Evolutionary conservation across 345 rosid species (phyloP).

Genomic region (Clarkia xantiana): DNA sequence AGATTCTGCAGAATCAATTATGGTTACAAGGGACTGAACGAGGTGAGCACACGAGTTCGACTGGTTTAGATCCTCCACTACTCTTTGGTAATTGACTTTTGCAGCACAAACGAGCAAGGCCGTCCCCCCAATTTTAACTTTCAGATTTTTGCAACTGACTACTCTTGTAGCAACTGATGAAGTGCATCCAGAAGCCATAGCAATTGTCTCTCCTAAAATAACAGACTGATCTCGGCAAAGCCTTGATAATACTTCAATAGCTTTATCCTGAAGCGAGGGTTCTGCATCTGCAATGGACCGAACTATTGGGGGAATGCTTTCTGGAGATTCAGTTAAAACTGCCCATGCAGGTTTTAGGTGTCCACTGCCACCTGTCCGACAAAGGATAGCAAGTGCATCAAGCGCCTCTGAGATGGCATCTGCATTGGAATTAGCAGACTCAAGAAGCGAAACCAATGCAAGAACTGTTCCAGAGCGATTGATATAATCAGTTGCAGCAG

Average conservation of each 20-base stretch:
- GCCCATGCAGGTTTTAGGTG: constrained; percentile 81
- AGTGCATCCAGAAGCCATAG: constrained; percentile 50
- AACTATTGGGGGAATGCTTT: constrained; percentile 72
- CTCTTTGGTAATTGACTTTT: constrained; percentile 64
- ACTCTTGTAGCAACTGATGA: constrained; percentile 62
- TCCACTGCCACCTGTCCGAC: constrained; percentile 45
- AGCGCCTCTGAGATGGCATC: constrained; percentile 71
- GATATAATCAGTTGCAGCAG: constrained; percentile 64
- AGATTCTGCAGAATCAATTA: constrained; percentile 38
- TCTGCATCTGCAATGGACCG: constrained; percentile 53
- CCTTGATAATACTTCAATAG: constrained; percentile 77
- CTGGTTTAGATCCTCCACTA: constrained; percentile 79
- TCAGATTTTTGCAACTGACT: constrained; percentile 40
- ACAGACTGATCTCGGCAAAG: constrained; percentile 76
- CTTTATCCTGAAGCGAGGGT: constrained; percentile 84
- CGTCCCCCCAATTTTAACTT: constrained; percentile 90
- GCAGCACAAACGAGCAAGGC: constrained; percentile 91
- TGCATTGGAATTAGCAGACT: constrained; percentile 55
- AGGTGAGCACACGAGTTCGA: constrained; percentile 47
- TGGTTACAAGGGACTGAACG: constrained; percentile 64
- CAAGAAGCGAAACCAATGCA: constrained; percentile 85
- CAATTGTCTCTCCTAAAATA: constrained; percentile 66
- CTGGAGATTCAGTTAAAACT: constrained; percentile 74
- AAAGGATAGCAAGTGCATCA: constrained; percentile 84
- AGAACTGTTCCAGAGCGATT: constrained; percentile 89